Percentiles rank a stretch among this genome's conserved stretches.
phyloP scores from a whole-genome alignment of 164 flowering plant species.

The Stephania yunnanensis region DNA sequence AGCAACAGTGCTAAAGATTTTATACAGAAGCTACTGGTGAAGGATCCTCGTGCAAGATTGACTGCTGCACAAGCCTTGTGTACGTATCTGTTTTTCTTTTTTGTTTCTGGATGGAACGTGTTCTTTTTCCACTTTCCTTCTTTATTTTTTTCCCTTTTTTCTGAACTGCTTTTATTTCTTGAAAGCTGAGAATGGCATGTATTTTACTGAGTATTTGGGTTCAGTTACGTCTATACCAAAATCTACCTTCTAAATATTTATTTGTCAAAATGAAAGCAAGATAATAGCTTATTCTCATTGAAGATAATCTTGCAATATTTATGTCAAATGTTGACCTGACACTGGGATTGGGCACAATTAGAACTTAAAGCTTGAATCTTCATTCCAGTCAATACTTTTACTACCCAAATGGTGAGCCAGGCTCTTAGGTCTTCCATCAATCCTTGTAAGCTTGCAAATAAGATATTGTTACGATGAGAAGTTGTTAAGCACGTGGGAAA shows the following conservation, averaged over 20 bases:
- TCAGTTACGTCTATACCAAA: not conserved
- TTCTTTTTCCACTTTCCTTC: not conserved
- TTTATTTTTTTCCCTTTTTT: too few relatives aligned
- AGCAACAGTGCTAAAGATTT: conserved; percentile 90
- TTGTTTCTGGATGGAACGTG: not conserved
- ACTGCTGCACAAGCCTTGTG: conserved; percentile 99
- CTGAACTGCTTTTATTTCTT: not conserved
- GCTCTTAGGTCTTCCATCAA: not conserved
- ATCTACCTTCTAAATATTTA: not conserved
- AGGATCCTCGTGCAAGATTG: conserved; percentile 88
- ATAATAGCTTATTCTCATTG: not conserved
- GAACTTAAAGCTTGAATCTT: not conserved
- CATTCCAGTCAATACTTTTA: not conserved
- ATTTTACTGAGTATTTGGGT: not conserved
- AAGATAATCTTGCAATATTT: not conserved
- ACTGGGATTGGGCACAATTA: not conserved
- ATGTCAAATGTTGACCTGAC: not conserved
- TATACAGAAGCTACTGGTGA: conserved; percentile 80
- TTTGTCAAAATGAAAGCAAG: not conserved
- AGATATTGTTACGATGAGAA: not conserved
- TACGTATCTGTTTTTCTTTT: conserved; percentile 31
- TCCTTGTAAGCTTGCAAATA: not conserved
- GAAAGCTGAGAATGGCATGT: not conserved
- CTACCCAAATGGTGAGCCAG: not conserved
- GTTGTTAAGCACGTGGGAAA: not conserved